These are phyloP conservation scores for Pythium insidiosum DNA, from an alignment of 352 stramenopile species.

Conservation along the genomic window DNA sequence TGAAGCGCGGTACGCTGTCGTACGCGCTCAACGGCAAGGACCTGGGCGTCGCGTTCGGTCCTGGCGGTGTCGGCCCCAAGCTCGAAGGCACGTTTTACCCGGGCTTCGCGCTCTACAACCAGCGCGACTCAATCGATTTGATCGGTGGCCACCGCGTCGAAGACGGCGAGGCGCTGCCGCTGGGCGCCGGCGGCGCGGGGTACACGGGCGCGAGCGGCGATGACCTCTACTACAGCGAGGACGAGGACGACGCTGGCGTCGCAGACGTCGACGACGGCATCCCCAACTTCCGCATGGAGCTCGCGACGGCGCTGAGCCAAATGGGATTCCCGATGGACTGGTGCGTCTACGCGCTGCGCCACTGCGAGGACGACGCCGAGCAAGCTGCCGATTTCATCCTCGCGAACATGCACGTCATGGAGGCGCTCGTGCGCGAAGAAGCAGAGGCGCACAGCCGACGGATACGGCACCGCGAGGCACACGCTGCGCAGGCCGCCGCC, in stretches of 20 bases:
- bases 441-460: slow-evolving; percentile 39
- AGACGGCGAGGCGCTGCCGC: slow-evolving; percentile 35
- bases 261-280: slow-evolving; percentile 46
- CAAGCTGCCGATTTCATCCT: slow-evolving; percentile 80
- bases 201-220: slow-evolving; percentile 30
- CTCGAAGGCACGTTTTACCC: slow-evolving; percentile 85
- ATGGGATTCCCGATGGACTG: slow-evolving; percentile 87
- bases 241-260: slow-evolving; percentile 63
- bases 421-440: slow-evolving; percentile 70
- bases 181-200: slow-evolving; percentile 15
- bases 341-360: slow-evolving; percentile 74
- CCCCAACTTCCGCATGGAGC: slow-evolving; percentile 81
- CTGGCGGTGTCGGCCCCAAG: slow-evolving; percentile 73
- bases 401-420: slow-evolving; percentile 79
- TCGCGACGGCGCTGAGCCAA: slow-evolving; percentile 68
- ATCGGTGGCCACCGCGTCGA: slow-evolving; percentile 81
- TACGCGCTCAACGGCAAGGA: slow-evolving; percentile 89
- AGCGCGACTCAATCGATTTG: slow-evolving; percentile 80
- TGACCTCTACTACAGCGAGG: slow-evolving; percentile 64
- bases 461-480: slow-evolving; percentile 30
- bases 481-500: no score
- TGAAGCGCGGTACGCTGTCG: slow-evolving; percentile 75
- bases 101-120: slow-evolving; percentile 83
- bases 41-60: slow-evolving; percentile 83
- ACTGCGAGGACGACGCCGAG: slow-evolving; percentile 81